A percentile compares a stretch with the other conserved stretches of the same genome.
phyloP scores from a whole-genome alignment of 225 moss, liverwort and hornwort genomes.

The Pseudisothecium myosuroides region DNA sequence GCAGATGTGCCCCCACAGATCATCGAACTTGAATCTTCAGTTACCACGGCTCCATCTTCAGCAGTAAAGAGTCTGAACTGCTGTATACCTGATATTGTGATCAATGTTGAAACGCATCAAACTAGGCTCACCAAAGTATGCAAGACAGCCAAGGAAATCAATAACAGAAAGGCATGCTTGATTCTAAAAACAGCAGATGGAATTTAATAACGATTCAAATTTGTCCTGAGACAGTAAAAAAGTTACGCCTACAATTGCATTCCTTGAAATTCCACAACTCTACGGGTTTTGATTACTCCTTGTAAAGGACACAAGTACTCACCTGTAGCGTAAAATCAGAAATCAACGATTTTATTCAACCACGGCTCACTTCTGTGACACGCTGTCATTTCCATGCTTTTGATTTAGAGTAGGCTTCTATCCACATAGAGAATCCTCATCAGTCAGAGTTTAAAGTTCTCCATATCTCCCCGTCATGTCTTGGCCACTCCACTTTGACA shows the following conservation, averaged over 20 bases:
- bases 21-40: not conserved
- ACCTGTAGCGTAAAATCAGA: not conserved
- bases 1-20: not conserved
- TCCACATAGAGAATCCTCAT: not conserved
- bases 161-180: not conserved
- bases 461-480: constrained; percentile 43
- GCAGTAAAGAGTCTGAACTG: not conserved
- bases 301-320: not conserved
- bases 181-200: not conserved
- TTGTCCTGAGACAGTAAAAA: not conserved
- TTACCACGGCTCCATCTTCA: not conserved
- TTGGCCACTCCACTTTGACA: constrained; percentile 39
- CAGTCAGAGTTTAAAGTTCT: constrained; percentile 21
- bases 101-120: not conserved
- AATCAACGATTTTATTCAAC: not conserved
- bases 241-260: not conserved
- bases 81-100: not conserved
- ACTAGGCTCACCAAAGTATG: not conserved
- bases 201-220: not conserved
- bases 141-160: not conserved
- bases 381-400: not conserved
- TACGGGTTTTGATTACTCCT: not conserved
- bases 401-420: not conserved
- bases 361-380: not conserved
- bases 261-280: not conserved